Base-by-base conservation (phyloP, 257 asterid genomes). In the Echium plantagineum region DNA sequence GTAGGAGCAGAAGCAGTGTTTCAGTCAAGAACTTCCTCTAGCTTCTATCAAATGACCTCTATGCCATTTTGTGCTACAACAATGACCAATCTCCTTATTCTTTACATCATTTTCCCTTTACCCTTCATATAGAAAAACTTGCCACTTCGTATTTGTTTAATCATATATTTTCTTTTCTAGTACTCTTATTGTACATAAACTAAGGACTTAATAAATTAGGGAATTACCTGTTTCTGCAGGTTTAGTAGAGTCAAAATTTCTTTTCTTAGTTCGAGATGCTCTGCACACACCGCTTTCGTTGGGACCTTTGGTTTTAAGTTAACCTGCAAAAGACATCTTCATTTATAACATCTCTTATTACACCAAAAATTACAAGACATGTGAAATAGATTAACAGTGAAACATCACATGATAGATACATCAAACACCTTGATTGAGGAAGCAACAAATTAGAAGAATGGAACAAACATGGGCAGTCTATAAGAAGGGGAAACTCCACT, bases 261-360 rank as follows among this genome's bases (percentile, higher is more conserved):
- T 81, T 87, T 85, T 75, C 98, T 79, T 71, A 91, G 72, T 72
- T 91, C 98, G 69, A 91, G 98, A 80, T 88, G 98, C 83, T 91
- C 96, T 0, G 82, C 81, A 21, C 98, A 91, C 47, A 88, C 97
- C 15, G 87, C 88, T 72, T 83, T 88, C 19, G 98, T 91, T 57
- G 98, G 97, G 68, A 91, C 96, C 76, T 80, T 91, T 31, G 98
- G 98, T 72, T 91, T 91, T 76, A 91, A 82, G 77, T 88, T 86
- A 66, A 91, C 95, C 98, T 91, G 83, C 49, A 46, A 58, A 68
- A 64, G 56, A 47, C 31, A 3, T 35, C 49, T 15, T 51, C 38
- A 21, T 49, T 60, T 30, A 55, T 28, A 28, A 28, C 55, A 59
- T 66, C 53, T 59, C 60, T 67, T 49, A 28, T 28, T 28, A 42